Base-by-base conservation (phyloP, 1,284 basidiomycete genomes). In the Paramarasmius palmivorus region DNA sequence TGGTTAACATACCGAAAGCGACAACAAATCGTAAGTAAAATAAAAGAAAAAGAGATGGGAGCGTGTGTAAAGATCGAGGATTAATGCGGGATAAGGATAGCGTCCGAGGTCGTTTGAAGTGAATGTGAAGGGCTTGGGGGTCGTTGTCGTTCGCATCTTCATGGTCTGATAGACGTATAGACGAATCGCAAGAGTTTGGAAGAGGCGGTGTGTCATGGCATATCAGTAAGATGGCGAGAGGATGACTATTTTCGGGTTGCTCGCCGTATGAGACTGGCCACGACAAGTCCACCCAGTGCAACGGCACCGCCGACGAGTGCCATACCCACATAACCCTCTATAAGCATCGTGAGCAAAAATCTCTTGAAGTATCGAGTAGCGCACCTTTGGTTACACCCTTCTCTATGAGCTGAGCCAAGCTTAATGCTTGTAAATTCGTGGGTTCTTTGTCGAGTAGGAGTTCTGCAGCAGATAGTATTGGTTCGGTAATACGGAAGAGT, bases 281-380 rank as follows among this genome's bases (percentile, higher is more conserved):
- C 65, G 55, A 95, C 69, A 38, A 98, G 71, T 29, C 93, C 90
- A 49, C 93, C 90, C 9, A 97, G 67, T 9, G 95, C 93, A 7
- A 92, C 94, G 40, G 84, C 90, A 50, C 94, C 93, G 44, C 94
- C 95, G 32, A 89, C 91, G 40, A 99, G 77, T 9, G 94, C 96
- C 88, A 98, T 95, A 50, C 96, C 96, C 46, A 93, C 88, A 69
- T 93, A 95, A 19, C 92, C 92, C 70, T 95, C 93, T 95, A 68
- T 20, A 29, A 47, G 34, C 44, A 54, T 54, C 22, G 8, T 55
- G 60, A 40, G 57, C 25, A 37, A 34, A 19, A 46, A 15, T 32
- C 34, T 19, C 47, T 39, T 44, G 29, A n/a, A 25, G 37, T 42
- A 55, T 35, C 40, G 42, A 59, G 25, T 42, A 15, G 71, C 78